Evolutionary conservation across 768 basidiomycete species (phyloP).

Genomic region (Suillus subaureus): DNA sequence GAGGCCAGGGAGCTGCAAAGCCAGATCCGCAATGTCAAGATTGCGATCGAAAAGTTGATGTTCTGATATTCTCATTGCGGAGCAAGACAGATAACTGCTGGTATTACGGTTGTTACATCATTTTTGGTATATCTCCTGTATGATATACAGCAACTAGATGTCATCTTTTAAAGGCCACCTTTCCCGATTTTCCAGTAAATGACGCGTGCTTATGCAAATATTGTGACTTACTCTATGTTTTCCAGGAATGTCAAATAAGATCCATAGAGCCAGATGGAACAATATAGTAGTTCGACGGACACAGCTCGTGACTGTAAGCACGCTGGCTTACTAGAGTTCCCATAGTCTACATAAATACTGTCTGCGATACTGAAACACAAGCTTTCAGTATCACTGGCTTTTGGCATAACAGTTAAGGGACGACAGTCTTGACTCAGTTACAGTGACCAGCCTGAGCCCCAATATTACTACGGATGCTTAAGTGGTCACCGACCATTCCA

Average conservation of each 20-base stretch:
- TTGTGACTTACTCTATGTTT: constrained; percentile 70
- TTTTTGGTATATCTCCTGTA: constrained; percentile 7
- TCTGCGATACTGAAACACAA: too few relatives aligned
- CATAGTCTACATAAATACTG: too few relatives aligned
- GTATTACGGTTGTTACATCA: constrained; percentile 7
- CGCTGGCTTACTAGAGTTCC: too few relatives aligned
- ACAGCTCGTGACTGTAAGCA: too few relatives aligned
- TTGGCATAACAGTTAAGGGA: too few relatives aligned
- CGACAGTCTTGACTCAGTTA: too few relatives aligned
- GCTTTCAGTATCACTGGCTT: too few relatives aligned
- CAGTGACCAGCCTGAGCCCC: too few relatives aligned
- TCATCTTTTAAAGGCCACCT: constrained; percentile 86
- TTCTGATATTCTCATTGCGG: constrained; percentile 29
- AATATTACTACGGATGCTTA: too few relatives aligned
- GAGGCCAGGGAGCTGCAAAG: constrained; percentile 89
- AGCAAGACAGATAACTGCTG: background rate
- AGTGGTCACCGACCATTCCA: too few relatives aligned
- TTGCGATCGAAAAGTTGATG: constrained; percentile 49
- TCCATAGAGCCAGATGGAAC: background rate
- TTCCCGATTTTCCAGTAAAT: constrained; percentile 67
- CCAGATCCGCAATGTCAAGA: constrained; percentile 89
- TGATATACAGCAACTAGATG: constrained; percentile 16
- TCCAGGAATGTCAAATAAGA: constrained; percentile 71
- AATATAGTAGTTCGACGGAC: too few relatives aligned
- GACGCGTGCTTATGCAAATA: constrained; percentile 13